A percentile compares a stretch with the other conserved stretches of the same genome.
phyloP scores from a whole-genome alignment of 1,284 basidiomycete species.

The Rhodotorula sp. region DNA sequence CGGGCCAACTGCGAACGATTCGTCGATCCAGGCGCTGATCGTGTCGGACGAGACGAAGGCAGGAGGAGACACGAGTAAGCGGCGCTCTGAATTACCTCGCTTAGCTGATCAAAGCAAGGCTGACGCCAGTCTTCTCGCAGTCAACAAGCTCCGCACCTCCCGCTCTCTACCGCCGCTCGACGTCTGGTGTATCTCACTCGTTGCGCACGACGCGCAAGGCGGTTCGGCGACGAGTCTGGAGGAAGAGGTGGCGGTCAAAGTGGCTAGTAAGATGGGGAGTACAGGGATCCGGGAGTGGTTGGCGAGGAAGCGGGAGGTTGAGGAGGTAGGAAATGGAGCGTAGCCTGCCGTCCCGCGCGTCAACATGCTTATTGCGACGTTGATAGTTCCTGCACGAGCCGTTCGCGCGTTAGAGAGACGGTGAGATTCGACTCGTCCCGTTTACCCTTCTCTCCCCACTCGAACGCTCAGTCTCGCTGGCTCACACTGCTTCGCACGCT shows the following conservation, averaged over 20 bases:
- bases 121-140: conserved; percentile 10
- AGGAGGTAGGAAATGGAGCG: background rate
- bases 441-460: no score
- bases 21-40: conserved; percentile 78
- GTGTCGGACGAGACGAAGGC: conserved; percentile 78
- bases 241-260: conserved; percentile 61
- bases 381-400: no score
- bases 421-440: no score
- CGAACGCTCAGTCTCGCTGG: no score
- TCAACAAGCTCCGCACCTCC: conserved; percentile 30
- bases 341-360: no score
- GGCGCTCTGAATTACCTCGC: no score
- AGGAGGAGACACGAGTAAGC: conserved; percentile 67
- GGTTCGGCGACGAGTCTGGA: background rate
- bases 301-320: background rate
- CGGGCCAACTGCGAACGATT: conserved; percentile 81
- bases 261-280: conserved; percentile 77
- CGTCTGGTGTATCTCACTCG: conserved; percentile 36
- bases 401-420: no score
- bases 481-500: no score
- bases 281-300: conserved; percentile 85
- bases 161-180: conserved; percentile 14
- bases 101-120: background rate
- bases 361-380: no score
- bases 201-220: conserved; percentile 10